Evolutionary conservation across 2,329 filamentous ascomycete genomes (phyloP), one percentile per base, ranked within the genome.

Genomic region (Fusarium sp.): DNA sequence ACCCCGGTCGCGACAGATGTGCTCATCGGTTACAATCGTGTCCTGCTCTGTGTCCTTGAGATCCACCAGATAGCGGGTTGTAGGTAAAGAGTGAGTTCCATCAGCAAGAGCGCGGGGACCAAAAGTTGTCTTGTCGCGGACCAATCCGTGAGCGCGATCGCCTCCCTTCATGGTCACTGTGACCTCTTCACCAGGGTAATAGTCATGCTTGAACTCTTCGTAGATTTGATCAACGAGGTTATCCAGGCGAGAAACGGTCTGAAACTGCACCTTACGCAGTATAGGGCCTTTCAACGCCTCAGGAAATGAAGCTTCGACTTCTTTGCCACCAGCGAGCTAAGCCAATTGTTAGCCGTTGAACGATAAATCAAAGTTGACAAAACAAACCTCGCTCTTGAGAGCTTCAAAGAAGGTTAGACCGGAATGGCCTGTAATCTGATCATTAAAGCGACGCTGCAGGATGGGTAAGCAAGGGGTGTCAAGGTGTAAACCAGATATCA

Each of bases 371-470:
- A 47, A 41, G 26, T 17, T 56, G 24, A 32, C 20, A 47, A 55
- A 28, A 85, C 91, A 74, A 88, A 97, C 94, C 90, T 98, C 95
- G 84, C 94, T 97, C 82, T 94, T 91, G 36, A 96, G 89, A 32
- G 96, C 96, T 76, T 98, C 94, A 79, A 98, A 98, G 83, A 97
- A 99, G 8, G 91, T 96, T 75, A 98, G 87, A 60, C 93, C 93
- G 36, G 95, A 97, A 82, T 97, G 96, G 61, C 96, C 96, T 18
- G 95, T 98, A 75, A 98, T 97, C 81, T 97, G 94, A 83, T 97
- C 98, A 70, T 97, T 98, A 82, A 98, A 99, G 62, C 93, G 91
- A 79, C 91, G 94, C 91, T 96, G 77, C 48, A 55, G 36, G 56
- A 68, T 59, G 60, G 50, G 68, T 79, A 61, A 77, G 78, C 47